These are phyloP conservation scores for Cercophora sp. DNA, from an alignment of 495 filamentous ascomycete genomes.

Conservation along the genomic window DNA sequence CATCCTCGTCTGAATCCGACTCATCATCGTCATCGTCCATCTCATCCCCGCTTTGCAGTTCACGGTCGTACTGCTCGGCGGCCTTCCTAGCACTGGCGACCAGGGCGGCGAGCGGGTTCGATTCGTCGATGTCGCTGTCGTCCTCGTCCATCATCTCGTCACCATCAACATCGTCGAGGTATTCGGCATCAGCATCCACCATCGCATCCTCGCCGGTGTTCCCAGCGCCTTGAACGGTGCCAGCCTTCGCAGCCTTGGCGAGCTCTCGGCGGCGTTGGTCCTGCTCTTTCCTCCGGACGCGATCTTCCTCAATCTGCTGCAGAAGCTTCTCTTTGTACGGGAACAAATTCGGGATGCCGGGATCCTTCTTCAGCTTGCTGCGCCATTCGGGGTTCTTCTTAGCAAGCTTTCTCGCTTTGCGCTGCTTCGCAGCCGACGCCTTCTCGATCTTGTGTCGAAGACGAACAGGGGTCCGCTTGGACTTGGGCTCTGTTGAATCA, in stretches of 20 bases:
- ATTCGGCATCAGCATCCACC: conserved; percentile 36
- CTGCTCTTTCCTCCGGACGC: conserved; percentile 76
- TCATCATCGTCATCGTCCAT: conserved; percentile 59
- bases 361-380: conserved; percentile 91
- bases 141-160: conserved; percentile 44
- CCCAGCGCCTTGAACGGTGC: conserved; percentile 16
- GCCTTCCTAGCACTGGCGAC: conserved; percentile 85
- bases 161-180: conserved; percentile 24
- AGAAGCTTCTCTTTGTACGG: conserved; percentile 96
- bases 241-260: conserved; percentile 58
- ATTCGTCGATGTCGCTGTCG: conserved; percentile 48
- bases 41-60: conserved; percentile 54
- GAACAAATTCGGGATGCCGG: conserved; percentile 94
- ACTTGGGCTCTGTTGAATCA: conserved; percentile 69
- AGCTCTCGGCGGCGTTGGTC: conserved; percentile 63
- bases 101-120: conserved; percentile 88
- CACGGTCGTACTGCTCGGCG: conserved; percentile 72
- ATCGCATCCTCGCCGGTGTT: conserved; percentile 26
- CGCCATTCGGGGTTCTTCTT: conserved; percentile 97
- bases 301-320: conserved; percentile 87
- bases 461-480: conserved; percentile 84
- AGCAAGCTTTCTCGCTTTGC: conserved; percentile 78
- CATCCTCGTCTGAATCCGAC: conserved; percentile 49
- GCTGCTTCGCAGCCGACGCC: conserved; percentile 82
- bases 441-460: conserved; percentile 96